Base-by-base conservation (phyloP, 345 rosid species). In the Heritiera fomes region DNA sequence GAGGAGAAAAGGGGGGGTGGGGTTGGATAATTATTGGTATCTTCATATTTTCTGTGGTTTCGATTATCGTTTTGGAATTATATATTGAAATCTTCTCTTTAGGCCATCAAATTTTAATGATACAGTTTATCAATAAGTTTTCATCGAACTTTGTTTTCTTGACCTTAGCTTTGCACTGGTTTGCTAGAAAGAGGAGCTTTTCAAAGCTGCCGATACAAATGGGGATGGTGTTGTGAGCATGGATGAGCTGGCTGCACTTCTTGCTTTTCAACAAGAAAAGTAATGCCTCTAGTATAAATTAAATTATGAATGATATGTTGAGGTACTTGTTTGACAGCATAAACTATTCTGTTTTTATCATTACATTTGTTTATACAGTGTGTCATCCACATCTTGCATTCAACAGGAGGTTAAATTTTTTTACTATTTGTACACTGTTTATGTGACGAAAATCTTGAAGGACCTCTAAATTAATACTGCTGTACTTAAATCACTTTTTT, bases 201-300 rank as follows among this genome's bases (percentile, higher is more conserved):
- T 95, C 81, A 90, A 87, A 87, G 92, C 92, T 10, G 98, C 98
- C 79, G 99, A 95, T 88, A 77, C 78, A 81, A 92, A 95, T 84
- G 92, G 92, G 82, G 99, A 93, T 75, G 96, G 89, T 80, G 89
- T 83, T 85, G 99, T 95, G 83, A 88, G 93, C 87, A 79, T 93
- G 83, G 99, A 95, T 85, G 99, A 95, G 89, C 82, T 95, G 86
- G 98, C 99, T 84, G 87, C 80, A 66, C 94, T 95, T 76, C 98
- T 95, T 77, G 93, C 95, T 58, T 46, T 84, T 85, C 97, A 95
- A 83, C 98, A 93, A 71, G 97, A 93, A 85, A 80, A 86, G 99
- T 95, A 95, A 89, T 80, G 79, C 69, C 18, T 47, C 77, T 52
- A 9, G 28, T 18, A 52, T 52, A 52, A 72, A 30, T 53, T 34